Evolutionary conservation across 768 basidiomycete genomes (phyloP), one percentile per base, ranked within the genome.

Genomic region (Thelephora aurantiotincta): DNA sequence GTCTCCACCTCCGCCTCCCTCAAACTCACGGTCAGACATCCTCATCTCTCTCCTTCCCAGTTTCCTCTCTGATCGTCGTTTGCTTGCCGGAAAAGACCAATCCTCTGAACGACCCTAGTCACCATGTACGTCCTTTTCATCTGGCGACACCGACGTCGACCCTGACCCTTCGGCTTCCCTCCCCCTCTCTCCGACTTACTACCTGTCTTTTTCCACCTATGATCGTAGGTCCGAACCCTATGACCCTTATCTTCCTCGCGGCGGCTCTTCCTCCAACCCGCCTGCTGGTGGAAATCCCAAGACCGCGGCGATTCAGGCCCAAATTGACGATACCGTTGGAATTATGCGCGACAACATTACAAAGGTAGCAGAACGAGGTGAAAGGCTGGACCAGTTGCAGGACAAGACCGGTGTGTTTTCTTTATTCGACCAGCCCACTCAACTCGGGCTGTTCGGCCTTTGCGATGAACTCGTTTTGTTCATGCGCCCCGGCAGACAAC

Each of bases 261-360:
- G 76, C 63, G 83, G 85, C 64, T 68, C 77, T 49, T 73, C 78
- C 44, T 70, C 81, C 11, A 66, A 73, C 54, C 59, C 65, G 45
- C 59, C 68, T 30, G 68, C 60, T 26, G 61, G 67, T 52, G 78
- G 77, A 52, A 88, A 80, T 60, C 60, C 82, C 44, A 90, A 94
- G 77, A 97, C 93, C 0, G 87, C 89, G 2, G 88, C 86, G 49
- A 94, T 98, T 57, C 94, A 98, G 64, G 75, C 74, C n/a, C 92
- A 98, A 67, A 97, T 97, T 56, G 90, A 98, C 63, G 85, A 89
- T 62, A 98, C 96, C 42, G 92, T 97, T 45, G 86, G 81, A 46
- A 91, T 97, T 59, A 99, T 99, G 96, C 75, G 89, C 61, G 90
- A 96, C 55, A 99, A 99, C 66, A 97, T 99, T 59, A 86, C 81